Base-by-base conservation (phyloP, 306 rosid species). In the Gillenia trifoliata region DNA sequence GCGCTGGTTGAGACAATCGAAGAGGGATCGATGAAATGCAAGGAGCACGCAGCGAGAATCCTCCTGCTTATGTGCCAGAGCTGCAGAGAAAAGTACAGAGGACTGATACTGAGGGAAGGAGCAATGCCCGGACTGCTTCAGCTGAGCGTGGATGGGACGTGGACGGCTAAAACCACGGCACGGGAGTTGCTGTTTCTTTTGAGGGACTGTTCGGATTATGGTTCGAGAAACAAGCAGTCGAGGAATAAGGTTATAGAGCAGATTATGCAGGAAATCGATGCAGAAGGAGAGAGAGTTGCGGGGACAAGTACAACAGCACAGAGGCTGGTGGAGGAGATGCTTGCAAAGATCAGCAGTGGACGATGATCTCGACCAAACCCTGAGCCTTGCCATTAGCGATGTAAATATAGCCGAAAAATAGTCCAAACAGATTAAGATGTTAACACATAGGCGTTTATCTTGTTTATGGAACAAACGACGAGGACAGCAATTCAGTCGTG, bases 81-180 rank as follows among this genome's bases (percentile, higher is more conserved):
- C 49, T 82, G 96, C 68, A 81, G 98, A 73, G 96, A 92, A 34
- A 92, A 75, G 49, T 92, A 88, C 79, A 79, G 93, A 81, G 96
- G 77, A 52, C 5, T 87, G 84, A 88, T 88, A 20, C 61, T 92
- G 74, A 80, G 84, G 75, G 93, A 88, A 61, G 97, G 97, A n/a
- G 93, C 85, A 28, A 87, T 92, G 90, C 96, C 93, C 0, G 92
- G 96, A 13, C 78, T 90, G 84, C 96, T 92, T 78, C 93, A 92
- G 88, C 75, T 92, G 78, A 88, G 88, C 0, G 85, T 87, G 72
- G 96, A 90, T 29, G 98, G 98, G 56, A 88, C 98, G 2, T 12
- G 86, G 85, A 76, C 83, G 45, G 93, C 90, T 12, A 88, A 80
- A 75, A 64, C 71, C 19, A 61, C 56, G 77, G 87, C 98, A 23